Percentiles rank a stretch among this genome's conserved stretches.
Conservation (phyloP, 2,329 filamentous ascomycete species). For the Trichoderma cornu-damae region DNA sequence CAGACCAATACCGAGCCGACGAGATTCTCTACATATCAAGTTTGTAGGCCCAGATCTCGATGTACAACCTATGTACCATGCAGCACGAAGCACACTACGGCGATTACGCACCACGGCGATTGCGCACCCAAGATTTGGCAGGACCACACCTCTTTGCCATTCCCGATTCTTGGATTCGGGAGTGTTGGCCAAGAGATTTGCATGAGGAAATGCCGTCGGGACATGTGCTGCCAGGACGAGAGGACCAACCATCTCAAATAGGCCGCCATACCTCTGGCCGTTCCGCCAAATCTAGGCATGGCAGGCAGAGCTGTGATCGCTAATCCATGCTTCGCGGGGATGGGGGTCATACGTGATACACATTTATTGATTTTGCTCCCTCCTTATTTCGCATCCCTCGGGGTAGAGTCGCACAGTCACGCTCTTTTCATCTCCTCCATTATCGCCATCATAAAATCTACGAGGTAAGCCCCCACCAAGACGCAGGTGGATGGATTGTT, state of each 20-base stretch:
- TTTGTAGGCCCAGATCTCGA: neutral
- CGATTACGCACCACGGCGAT: neutral
- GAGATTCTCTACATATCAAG: neutral
- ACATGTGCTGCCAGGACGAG: neutral
- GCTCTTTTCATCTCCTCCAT: neutral
- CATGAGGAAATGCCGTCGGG: neutral
- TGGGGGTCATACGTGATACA: neutral
- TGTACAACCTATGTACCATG: neutral
- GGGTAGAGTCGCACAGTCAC: neutral
- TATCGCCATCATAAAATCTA: neutral
- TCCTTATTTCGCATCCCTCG: neutral
- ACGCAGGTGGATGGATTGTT: neutral
- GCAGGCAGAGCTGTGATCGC: neutral
- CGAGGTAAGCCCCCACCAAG: neutral
- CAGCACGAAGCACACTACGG: neutral
- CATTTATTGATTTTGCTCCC: neutral
- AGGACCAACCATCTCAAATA: neutral
- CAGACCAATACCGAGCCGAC: too few species aligned
- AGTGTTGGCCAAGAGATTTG: neutral
- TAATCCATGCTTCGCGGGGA: neutral
- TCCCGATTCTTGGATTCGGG: constrained; percentile 1
- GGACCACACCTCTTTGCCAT: constrained; percentile 3
- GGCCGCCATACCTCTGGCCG: neutral
- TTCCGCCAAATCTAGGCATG: neutral
- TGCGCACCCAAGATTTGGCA: neutral